Evolutionary conservation across 345 rosid genomes (phyloP), one percentile per base, ranked within the genome.

Genomic region (Lepidium aucheri): DNA sequence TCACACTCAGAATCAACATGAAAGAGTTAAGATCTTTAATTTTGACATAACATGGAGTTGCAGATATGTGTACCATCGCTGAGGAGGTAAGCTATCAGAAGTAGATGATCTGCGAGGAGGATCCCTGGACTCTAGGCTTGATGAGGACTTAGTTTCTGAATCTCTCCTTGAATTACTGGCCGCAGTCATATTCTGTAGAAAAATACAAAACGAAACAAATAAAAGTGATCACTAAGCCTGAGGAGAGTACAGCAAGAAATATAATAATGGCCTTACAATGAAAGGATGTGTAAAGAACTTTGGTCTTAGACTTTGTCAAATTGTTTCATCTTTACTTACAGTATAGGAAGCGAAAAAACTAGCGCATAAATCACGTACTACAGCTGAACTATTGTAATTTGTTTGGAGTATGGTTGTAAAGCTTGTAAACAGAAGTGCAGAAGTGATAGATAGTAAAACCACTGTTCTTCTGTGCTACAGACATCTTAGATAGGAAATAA

Each of bases 41-140:
- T 47, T 26, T 28, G 34, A 64, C 9, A 53, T 34, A 33, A 20
- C 39, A 38, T 13, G 18, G 68, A 45, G 54, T 59, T 39, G 30
- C 3, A 13, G 43, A 16, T 14, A 17, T 40, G 66, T 32, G 75
- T 77, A 93, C 97, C 97, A 84, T 83, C 90, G 90, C 35, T 79
- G 51, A 46, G 96, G 91, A 65, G 96, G 99, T 76, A 88, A 83
- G 65, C 95, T 92, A 65, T 93, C 89, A 53, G 90, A 89, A 68
- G 88, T 83, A 63, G 95, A 78, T 68, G 92, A 81, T 56, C 82
- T 83, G 14, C 96, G 78, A 16, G 88, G 75, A 63, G 69, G 84
- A 45, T 82, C 84, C 53, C 91, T 84, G 1, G 89, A 72, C 28
- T 90, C 97, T 62, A 81, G 69, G 76, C 76, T 81, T 63, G 88